Evolutionary conservation across 2,329 filamentous ascomycete species (phyloP), one percentile per base, ranked within the genome.

Genomic region (Coniella vitis): DNA sequence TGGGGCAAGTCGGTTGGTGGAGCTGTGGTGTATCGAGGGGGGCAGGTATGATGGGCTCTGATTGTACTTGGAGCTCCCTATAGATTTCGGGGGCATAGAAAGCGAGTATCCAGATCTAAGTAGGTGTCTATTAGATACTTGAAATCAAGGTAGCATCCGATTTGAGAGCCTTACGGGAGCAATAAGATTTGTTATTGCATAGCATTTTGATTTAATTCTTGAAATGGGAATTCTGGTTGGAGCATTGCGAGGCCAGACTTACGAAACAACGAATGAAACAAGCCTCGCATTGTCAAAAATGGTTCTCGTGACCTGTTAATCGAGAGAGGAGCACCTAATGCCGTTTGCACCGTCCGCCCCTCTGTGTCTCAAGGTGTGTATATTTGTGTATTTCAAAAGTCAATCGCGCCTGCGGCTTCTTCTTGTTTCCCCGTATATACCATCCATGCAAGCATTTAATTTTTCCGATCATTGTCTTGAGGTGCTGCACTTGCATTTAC

Each of bases 1-100:
- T 13, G 87, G 80, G 0, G 83, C 86, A 14, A 72, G 84, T 59
- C 74, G 76, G 53, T 68, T 93, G 61, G 85, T 90, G 38, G 76
- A 85, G 66, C 84, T 81, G 58, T 90, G 85, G 73, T 84, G 79
- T 32, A 60, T 60, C 7, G 67, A 44, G 37, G 45, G 71, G 56
- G 72, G 76, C 43, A 70, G 78, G 63, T 82, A 70, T 53, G 65
- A 70, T 7, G 71, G 70, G 21, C 47, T 56, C 37, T 67, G 60
- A 55, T 35, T 29, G 25, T 5, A 29, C 25, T 29, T 5, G 10
- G n/a, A n/a, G n/a, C n/a, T n/a, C n/a, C n/a, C n/a, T n/a, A n/a
- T n/a, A n/a, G n/a, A n/a, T n/a, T n/a, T n/a, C n/a, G n/a, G n/a
- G n/a, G n/a, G n/a, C n/a, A n/a, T n/a, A n/a, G n/a, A n/a, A n/a